Conservation (phyloP, 2,329 filamentous ascomycete genomes). For the Didymella lethalis region DNA sequence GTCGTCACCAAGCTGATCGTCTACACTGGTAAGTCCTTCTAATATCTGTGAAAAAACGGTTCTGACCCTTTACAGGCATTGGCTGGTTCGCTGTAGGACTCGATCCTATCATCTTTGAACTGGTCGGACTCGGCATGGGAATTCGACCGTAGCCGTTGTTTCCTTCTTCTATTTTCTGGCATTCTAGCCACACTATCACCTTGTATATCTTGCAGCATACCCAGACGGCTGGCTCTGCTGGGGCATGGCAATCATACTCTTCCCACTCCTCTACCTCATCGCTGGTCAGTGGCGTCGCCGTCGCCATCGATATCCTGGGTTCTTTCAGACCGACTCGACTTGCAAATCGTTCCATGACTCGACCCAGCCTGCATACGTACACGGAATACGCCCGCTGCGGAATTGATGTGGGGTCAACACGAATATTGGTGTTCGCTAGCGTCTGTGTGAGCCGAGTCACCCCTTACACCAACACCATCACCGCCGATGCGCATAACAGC, state of each 20-base stretch:
- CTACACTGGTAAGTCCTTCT: constrained; percentile 75
- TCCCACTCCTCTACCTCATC: no score
- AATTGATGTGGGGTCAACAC: constrained; percentile 4
- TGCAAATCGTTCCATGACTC: no score
- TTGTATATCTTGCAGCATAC: constrained; percentile 8
- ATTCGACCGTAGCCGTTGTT: constrained; percentile 15
- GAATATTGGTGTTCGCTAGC: constrained; percentile 13
- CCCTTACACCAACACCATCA: constrained; percentile 2
- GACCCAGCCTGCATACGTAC: not conserved
- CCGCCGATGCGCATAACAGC: no score
- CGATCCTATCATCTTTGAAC: constrained; percentile 76
- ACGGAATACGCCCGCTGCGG: not conserved
- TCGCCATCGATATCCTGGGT: no score
- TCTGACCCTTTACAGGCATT: constrained; percentile 67
- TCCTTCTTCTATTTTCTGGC: not conserved
- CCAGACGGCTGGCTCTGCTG: constrained; percentile 6
- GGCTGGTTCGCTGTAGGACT: constrained; percentile 79
- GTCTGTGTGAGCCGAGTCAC: constrained; percentile 4
- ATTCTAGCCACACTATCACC: not conserved
- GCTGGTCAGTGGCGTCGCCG: no score
- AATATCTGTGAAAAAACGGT: not conserved
- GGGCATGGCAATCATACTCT: constrained; percentile 5
- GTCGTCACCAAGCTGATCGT: constrained; percentile 96
- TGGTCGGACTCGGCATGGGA: constrained; percentile 59
- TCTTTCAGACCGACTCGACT: not conserved